Evolutionary conservation across 129 eudicot species (phyloP), one percentile per base, ranked within the genome.

Genomic region (Erigeron canadensis): DNA sequence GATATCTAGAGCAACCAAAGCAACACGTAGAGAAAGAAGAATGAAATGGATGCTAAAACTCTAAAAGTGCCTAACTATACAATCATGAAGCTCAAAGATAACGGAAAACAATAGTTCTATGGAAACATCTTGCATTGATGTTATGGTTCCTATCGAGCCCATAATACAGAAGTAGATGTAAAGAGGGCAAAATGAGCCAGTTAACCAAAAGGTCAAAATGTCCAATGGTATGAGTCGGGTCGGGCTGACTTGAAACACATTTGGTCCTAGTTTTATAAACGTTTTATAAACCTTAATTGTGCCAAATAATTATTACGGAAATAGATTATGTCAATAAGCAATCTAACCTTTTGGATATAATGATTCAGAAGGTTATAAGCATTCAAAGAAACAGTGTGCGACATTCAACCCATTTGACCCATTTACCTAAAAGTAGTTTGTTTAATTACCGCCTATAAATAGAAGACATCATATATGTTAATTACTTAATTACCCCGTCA

Each of bases 401-500:
- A n/a, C 58, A 15, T 53, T 16, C 23, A 5, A 53, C 58, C 23
- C 58, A 51, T 48, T 51, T 7, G 22, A 51, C 22, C 4, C 0
- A 21, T 53, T 53, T 53, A 8, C 58, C 18, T 53, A 6, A 5
- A 2, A 51, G 8, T 51, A 51, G n/a, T 19, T 51, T 28, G n/a
- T 51, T 13, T 19, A 51, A 53, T 53, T 53, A 0, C 58, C 16
- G n/a, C 22, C 23, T 16, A 4, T 2, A 13, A 16, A 53, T 53
- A 16, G 18, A 53, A 57, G 51, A 56, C 38, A 68, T 57, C 18
- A 50, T 41, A 28, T 71, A 18, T 19, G 56, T n/a, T 17, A 12
- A 65, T 68, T 89, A 94, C 98, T n/a, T 17, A 12, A 65, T 68
- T 89, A 94, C 98, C 98, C 97, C 0, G 98, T 94, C 71, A 94